A percentile compares a stretch with the other conserved stretches of the same genome.
These are phyloP conservation scores for Achaetomium macrosporum DNA, from an alignment of 2,329 filamentous ascomycete genomes.

Conservation along the genomic window DNA sequence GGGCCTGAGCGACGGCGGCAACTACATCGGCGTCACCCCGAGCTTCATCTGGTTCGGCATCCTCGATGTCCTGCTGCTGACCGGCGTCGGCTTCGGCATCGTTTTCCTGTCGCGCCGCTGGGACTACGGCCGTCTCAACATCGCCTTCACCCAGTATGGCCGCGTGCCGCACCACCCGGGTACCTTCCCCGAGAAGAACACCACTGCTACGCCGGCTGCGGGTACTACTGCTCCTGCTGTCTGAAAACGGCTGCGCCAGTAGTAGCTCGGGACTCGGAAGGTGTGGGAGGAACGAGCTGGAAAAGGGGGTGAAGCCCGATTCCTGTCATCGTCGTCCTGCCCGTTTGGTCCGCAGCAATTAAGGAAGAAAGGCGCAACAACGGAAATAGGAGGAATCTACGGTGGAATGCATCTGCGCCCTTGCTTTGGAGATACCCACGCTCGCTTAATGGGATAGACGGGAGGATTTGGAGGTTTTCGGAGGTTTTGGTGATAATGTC, in stretches of 20 bases:
- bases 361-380: neutral
- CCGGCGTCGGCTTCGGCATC: slow-evolving; percentile 38
- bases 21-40: slow-evolving; percentile 41
- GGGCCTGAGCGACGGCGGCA: slow-evolving; percentile 48
- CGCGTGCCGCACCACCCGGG: slow-evolving; percentile 38
- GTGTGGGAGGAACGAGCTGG: neutral
- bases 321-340: neutral
- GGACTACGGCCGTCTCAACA: slow-evolving; percentile 47
- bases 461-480: neutral
- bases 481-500: neutral
- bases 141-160: slow-evolving; percentile 51
- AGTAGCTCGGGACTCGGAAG: too few species aligned
- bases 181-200: slow-evolving; percentile 43
- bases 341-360: neutral
- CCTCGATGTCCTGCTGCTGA: slow-evolving; percentile 45
- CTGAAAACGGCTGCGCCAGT: neutral
- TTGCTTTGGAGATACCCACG: slow-evolving; percentile 9
- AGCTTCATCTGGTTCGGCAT: slow-evolving; percentile 49
- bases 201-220: slow-evolving; percentile 1
- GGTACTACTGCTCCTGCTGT: neutral
- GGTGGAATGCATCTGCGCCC: too few species aligned
- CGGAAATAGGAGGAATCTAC: neutral
- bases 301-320: neutral
- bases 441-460: slow-evolving; percentile 7
- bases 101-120: slow-evolving; percentile 41